Conservation (phyloP, 2,329 filamentous ascomycete genomes). For the Eurotiales sp. region DNA sequence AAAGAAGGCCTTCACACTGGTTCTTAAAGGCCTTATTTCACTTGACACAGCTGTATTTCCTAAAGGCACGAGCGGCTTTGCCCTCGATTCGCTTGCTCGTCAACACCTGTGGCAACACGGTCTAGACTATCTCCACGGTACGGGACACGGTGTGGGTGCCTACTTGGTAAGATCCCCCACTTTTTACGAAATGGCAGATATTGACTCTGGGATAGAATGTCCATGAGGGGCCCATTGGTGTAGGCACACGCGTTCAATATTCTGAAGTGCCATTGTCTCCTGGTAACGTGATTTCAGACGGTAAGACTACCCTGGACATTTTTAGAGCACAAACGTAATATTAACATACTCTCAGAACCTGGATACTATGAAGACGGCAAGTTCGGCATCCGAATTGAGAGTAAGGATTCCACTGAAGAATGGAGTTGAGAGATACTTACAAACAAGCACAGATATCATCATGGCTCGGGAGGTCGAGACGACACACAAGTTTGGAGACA, state of each 20-base stretch:
- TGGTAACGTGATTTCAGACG: conserved; percentile 93
- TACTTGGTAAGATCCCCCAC: conserved; percentile 55
- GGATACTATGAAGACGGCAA: conserved; percentile 95
- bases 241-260: conserved; percentile 87
- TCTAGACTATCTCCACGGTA: conserved; percentile 92
- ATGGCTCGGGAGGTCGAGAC: conserved; percentile 88
- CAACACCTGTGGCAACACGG: conserved; percentile 92
- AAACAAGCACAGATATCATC: conserved; percentile 60
- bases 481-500: conserved; percentile 83
- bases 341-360: conserved; percentile 55
- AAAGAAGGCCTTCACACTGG: conserved; percentile 85
- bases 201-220: conserved; percentile 59
- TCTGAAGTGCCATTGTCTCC: conserved; percentile 82
- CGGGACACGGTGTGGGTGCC: conserved; percentile 91
- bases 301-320: conserved; percentile 31
- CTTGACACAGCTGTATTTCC: conserved; percentile 85
- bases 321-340: not conserved
- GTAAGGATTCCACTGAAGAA: conserved; percentile 29
- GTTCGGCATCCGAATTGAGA: conserved; percentile 95
- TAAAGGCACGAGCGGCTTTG: conserved; percentile 91
- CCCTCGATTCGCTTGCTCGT: conserved; percentile 80
- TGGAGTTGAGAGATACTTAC: not conserved
- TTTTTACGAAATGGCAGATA: not conserved
- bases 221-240: conserved; percentile 94
- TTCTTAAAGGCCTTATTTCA: conserved; percentile 89